Evolutionary conservation across 257 asterid genomes (phyloP), one percentile per base, ranked within the genome.

Genomic region (Euphrasia confusa): DNA sequence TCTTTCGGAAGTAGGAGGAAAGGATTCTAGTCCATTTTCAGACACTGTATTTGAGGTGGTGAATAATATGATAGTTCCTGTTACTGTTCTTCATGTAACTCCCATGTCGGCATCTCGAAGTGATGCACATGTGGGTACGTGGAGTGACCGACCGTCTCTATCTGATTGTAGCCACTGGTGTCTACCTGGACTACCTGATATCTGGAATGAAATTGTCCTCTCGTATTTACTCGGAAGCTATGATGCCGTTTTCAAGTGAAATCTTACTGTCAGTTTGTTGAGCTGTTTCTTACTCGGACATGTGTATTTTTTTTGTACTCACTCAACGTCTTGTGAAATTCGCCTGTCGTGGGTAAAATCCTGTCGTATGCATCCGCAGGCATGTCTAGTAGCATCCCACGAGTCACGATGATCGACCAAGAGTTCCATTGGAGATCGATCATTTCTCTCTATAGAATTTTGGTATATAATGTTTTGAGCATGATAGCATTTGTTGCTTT

Each of bases 151-250:
- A 15, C 87, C 84, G 13, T 77, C 79, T 11, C 63, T 82, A 14
- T 78, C 95, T 37, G 94, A 87, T 49, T 87, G 94, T 68, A 84
- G 94, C 80, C 94, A 87, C 63, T 85, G 95, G 95, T 86, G 95
- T 68, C 78, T 86, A 54, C 93, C 95, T 33, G 93, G 93, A 72
- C 74, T 84, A 64, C 95, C 95, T 15, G 95, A 87, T 68, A 40
- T 66, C 55, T 87, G 95, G 93, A 87, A 87, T 4, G 93, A 87
- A 67, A 75, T 84, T 47, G 65, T 87, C 69, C 61, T 85, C 33
- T 74, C 80, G 0, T 66, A 79, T 74, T 73, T 84, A 58, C 81
- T 78, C 45, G 70, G 78, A 45, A 57, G 54, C 62, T 48, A 39
- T 24, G 35, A 17, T 14, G 58, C 45, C 40, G 66, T 37, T 56